Conservation (phyloP, 2,329 filamentous ascomycete species). For the Macrophomina phaseolina region DNA sequence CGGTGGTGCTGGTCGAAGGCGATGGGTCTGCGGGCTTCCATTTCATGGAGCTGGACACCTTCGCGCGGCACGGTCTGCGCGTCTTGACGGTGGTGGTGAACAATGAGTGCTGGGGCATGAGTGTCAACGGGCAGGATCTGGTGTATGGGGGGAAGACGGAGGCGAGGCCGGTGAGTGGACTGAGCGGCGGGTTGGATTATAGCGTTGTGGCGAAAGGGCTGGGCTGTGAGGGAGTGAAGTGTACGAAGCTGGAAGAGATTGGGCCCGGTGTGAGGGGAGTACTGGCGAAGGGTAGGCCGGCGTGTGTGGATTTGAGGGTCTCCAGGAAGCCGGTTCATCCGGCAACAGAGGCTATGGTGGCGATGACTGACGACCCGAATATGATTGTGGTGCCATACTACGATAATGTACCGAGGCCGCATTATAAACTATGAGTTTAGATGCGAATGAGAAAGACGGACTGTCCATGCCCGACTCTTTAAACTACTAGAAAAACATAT, state of each 20-base stretch:
- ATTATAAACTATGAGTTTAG: conserved; percentile 30
- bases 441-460: too few relatives aligned
- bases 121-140: conserved; percentile 51
- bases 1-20: conserved; percentile 53
- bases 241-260: conserved; percentile 33
- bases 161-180: conserved; percentile 39
- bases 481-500: too few relatives aligned
- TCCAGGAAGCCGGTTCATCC: conserved; percentile 44
- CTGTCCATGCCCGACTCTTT: too few relatives aligned
- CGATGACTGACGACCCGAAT: conserved; percentile 48
- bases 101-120: conserved; percentile 55
- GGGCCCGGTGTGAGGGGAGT: conserved; percentile 41
- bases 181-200: conserved; percentile 44
- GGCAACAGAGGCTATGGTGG: conserved; percentile 50
- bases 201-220: conserved; percentile 51
- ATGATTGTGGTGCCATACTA: conserved; percentile 57
- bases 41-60: conserved; percentile 54
- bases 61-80: conserved; percentile 46
- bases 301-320: conserved; percentile 51
- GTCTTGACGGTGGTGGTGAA: conserved; percentile 53
- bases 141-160: conserved; percentile 45
- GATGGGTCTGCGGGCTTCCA: conserved; percentile 56
- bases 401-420: conserved; percentile 51
- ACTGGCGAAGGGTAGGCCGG: conserved; percentile 37
- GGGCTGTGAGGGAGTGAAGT: conserved; percentile 35